Evolutionary conservation across 1,284 basidiomycete genomes (phyloP).

Genomic region (Austropuccinia psidii): DNA sequence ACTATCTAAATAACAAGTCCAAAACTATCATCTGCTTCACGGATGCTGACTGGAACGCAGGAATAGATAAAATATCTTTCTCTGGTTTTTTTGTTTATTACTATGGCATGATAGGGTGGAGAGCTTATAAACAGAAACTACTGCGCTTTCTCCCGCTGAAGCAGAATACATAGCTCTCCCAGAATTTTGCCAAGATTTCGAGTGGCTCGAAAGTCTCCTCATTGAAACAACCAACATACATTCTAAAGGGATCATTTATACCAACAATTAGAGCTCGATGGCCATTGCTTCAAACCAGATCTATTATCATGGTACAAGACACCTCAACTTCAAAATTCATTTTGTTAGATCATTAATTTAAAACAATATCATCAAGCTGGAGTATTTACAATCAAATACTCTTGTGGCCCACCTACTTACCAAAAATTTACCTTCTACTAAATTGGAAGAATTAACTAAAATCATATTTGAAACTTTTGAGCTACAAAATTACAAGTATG

Average conservation of each 20-base stretch:
- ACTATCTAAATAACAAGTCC: background rate
- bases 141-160: constrained; percentile 6
- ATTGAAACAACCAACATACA: background rate
- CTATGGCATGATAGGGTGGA: background rate
- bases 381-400: background rate
- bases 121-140: background rate
- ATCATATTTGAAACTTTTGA: too few relatives aligned
- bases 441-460: too few relatives aligned
- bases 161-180: background rate
- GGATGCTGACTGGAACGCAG: background rate
- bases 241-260: background rate
- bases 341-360: background rate
- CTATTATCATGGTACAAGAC: background rate
- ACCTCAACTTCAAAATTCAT: background rate
- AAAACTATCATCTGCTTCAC: background rate
- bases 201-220: background rate
- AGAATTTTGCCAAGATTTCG: background rate
- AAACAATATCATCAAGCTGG: background rate
- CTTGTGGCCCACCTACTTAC: background rate
- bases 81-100: background rate
- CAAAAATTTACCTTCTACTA: too few relatives aligned
- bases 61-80: background rate
- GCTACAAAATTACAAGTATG: too few relatives aligned
- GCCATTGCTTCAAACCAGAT: background rate
- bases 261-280: background rate